Evolutionary conservation across 192 early-diverging fungal genomes (phyloP).

Genomic region (Physocladia obscura): DNA sequence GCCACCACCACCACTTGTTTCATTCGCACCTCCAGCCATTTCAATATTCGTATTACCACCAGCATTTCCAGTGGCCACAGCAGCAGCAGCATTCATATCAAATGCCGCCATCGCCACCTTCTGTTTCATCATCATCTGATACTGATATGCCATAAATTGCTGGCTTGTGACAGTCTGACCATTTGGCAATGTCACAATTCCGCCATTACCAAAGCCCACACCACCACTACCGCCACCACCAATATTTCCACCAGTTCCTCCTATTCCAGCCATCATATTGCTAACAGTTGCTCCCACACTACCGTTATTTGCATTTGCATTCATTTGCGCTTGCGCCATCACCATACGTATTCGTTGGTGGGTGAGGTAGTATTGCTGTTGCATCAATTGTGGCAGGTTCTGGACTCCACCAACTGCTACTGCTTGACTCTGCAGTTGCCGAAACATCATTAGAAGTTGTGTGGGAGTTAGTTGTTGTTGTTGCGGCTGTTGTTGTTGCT

Average conservation of each 20-base stretch:
- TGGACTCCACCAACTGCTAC: too few relatives aligned
- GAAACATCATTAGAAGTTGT: not conserved
- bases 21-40: not conserved
- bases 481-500: not conserved
- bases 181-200: conserved; percentile 1
- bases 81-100: too few relatives aligned
- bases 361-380: conserved; percentile 4
- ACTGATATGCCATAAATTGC: too few relatives aligned
- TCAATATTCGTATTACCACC: not conserved
- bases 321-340: not conserved
- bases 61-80: too few relatives aligned
- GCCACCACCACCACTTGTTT: not conserved
- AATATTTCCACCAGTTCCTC: not conserved
- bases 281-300: too few relatives aligned
- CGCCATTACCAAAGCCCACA: not conserved
- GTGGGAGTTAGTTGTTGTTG: not conserved
- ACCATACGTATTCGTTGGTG: conserved; percentile 1
- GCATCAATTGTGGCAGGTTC: not conserved
- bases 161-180: not conserved
- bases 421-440: not conserved
- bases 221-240: not conserved
- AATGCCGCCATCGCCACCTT: too few relatives aligned
- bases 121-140: too few relatives aligned
- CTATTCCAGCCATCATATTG: too few relatives aligned
- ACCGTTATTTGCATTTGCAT: not conserved